Evolutionary conservation across 2,329 filamentous ascomycete genomes (phyloP).

Genomic region (Macrophomina pseudophaseolina): DNA sequence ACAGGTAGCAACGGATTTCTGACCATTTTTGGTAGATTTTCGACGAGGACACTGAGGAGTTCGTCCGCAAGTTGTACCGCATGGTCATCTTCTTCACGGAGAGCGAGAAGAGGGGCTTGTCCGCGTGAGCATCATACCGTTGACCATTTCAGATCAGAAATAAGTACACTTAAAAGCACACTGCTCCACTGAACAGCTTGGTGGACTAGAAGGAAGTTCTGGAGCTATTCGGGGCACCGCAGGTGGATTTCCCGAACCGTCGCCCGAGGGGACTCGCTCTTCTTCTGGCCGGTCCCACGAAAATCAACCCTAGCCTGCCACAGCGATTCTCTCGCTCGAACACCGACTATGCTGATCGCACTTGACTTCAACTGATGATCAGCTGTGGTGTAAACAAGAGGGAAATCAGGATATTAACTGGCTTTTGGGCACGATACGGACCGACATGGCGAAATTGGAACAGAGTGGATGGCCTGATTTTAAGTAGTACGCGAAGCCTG

Average conservation of each 20-base stretch:
- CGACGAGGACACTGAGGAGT: slow-evolving; percentile 90
- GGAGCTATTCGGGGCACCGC: too few species aligned
- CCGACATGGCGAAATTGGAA: not conserved
- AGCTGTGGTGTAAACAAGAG: not conserved
- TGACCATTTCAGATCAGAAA: slow-evolving; percentile 54
- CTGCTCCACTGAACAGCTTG: too few species aligned
- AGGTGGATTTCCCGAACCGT: too few species aligned
- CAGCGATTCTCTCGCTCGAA: too few species aligned
- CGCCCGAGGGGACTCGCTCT: too few species aligned
- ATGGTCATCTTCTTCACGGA: slow-evolving; percentile 54
- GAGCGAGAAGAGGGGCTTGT: slow-evolving; percentile 23
- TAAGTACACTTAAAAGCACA: too few species aligned
- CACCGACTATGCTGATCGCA: not conserved
- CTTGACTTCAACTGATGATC: not conserved
- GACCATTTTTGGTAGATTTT: slow-evolving; percentile 65
- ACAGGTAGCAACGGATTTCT: slow-evolving; percentile 34
- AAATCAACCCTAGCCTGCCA: too few species aligned
- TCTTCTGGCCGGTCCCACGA: too few species aligned
- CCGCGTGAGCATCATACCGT: slow-evolving; percentile 5
- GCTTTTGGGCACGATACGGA: not conserved
- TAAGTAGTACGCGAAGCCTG: slow-evolving; percentile 10
- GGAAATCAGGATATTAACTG: not conserved
- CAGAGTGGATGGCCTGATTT: not conserved
- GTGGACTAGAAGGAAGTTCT: too few species aligned
- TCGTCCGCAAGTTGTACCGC: slow-evolving; percentile 97